Evolutionary conservation across 140 eudicot genomes (phyloP), one percentile per base, ranked within the genome.

Genomic region (Anethum foeniculum): DNA sequence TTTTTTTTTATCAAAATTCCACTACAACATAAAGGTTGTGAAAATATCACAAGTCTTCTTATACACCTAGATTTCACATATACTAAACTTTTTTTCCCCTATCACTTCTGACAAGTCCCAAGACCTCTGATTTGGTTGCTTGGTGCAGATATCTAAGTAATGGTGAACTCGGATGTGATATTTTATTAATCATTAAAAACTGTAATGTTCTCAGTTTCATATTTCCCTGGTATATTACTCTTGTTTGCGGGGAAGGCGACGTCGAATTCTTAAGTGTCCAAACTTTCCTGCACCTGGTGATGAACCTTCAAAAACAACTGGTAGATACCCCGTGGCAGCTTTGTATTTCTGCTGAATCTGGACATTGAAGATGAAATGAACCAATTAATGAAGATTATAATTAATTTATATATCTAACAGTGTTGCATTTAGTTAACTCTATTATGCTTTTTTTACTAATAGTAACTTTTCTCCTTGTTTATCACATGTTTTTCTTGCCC

Each of bases 281-380:
- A 95, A 95, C 82, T 86, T 92, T 81, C 97, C 99, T n/a, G 99
- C 99, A 54, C 99, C 99, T 1, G 97, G 99, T 15, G 99, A 95
- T 18, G 99, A 95, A 79, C 99, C 99, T 81, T 95, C 99, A 80
- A 95, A 92, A 25, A 92, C 44, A 75, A 89, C 84, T 28, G 99
- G 97, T 86, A 87, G 54, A 78, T 90, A 90, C 32, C 97, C 99
- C 0, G 99, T 95, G 43, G 97, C 95, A 54, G 65, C 90, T 86
- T 77, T 84, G 88, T 92, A 92, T 81, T 86, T 90, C 86, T 85
- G 90, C 83, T 95, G 97, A 76, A 95, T 90, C 99, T 95, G 92
- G 80, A 91, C 23, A 78, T 25, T 48, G 65, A 71, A 39, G 51
- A 71, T 71, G 16, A 38, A 71, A 71, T 2, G 51, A 34, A 3